Percentiles rank a stretch among this genome's conserved stretches.
Conservation (phyloP, 306 rosid species). For the Chamaecrista fasciculata region DNA sequence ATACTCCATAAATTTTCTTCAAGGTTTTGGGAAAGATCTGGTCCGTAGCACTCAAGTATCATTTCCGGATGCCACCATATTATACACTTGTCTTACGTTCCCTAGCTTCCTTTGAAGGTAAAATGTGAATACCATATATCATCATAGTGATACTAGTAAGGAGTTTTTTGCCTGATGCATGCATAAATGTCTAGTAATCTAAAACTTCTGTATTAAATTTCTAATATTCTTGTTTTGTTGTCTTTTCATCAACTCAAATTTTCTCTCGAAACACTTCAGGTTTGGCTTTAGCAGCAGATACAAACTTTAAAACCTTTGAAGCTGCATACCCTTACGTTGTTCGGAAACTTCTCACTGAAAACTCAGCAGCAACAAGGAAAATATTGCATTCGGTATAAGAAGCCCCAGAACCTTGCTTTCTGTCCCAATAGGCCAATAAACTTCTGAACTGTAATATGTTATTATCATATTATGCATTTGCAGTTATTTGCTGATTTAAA, state of each 20-base stretch:
- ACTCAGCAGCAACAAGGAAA: slow-evolving; percentile 65
- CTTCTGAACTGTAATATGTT: neutral
- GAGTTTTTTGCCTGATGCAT: slow-evolving; percentile 18
- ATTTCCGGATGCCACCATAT: slow-evolving; percentile 97
- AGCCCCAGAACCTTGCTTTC: slow-evolving; percentile 20
- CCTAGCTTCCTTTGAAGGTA: slow-evolving; percentile 95
- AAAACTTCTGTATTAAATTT: slow-evolving; percentile 23
- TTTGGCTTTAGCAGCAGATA: slow-evolving; percentile 78
- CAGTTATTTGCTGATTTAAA: neutral
- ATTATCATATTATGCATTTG: slow-evolving; percentile 3
- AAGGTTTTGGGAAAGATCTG: slow-evolving; percentile 93
- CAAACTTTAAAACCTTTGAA: slow-evolving; percentile 84
- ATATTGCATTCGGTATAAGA: slow-evolving; percentile 72
- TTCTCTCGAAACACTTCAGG: slow-evolving; percentile 51
- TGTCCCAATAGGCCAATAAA: slow-evolving; percentile 7
- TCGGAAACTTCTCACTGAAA: slow-evolving; percentile 86
- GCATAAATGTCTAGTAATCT: slow-evolving; percentile 13
- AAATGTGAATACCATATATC: slow-evolving; percentile 15
- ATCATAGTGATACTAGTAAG: neutral
- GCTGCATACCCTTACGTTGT: slow-evolving; percentile 93
- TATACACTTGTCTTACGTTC: slow-evolving; percentile 84
- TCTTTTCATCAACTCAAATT: slow-evolving; percentile 11
- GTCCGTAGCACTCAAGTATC: slow-evolving; percentile 82
- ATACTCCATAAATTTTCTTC: slow-evolving; percentile 28
- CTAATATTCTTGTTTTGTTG: slow-evolving; percentile 7